Evolutionary conservation across 495 filamentous ascomycete species (phyloP).

Genomic region (Terfezia boudieri): DNA sequence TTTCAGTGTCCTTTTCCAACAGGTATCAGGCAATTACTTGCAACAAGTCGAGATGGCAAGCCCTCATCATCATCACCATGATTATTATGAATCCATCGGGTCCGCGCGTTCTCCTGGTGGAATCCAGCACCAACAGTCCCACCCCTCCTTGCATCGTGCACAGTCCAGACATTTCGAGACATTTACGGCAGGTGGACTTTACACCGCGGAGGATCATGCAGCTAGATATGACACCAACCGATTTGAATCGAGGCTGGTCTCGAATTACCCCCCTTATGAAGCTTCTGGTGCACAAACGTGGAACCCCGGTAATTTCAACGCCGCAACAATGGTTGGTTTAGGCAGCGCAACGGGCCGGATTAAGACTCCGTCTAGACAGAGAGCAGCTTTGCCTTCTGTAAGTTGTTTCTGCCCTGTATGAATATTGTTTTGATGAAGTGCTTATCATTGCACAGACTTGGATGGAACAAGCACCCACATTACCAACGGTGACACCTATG

Average conservation of each 20-base stretch:
- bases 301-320: slow-evolving; percentile 36
- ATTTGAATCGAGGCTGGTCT: slow-evolving; percentile 29
- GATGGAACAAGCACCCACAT: slow-evolving; percentile 35
- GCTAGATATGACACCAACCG: slow-evolving; percentile 35
- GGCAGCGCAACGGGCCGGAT: slow-evolving; percentile 33
- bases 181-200: slow-evolving; percentile 38
- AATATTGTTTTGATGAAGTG: neutral
- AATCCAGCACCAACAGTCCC: slow-evolving; percentile 33
- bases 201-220: slow-evolving; percentile 36
- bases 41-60: neutral
- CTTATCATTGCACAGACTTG: slow-evolving; percentile 27
- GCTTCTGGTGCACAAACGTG: slow-evolving; percentile 42
- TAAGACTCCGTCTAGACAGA: slow-evolving; percentile 31
- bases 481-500: slow-evolving; percentile 28
- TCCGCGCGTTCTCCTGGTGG: slow-evolving; percentile 21
- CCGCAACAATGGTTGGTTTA: slow-evolving; percentile 30
- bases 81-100: slow-evolving; percentile 25
- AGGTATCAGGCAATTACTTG: neutral
- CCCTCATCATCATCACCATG: slow-evolving; percentile 11
- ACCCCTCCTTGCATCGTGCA: slow-evolving; percentile 41
- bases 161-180: slow-evolving; percentile 45
- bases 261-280: slow-evolving; percentile 32
- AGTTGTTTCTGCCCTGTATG: slow-evolving; percentile 10
- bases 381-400: slow-evolving; percentile 38
- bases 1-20: neutral